A percentile compares a stretch with the other conserved stretches of the same genome.
These are phyloP conservation scores for Vaucheria bursata DNA, from an alignment of 352 stramenopile species.

Conservation along the genomic window DNA sequence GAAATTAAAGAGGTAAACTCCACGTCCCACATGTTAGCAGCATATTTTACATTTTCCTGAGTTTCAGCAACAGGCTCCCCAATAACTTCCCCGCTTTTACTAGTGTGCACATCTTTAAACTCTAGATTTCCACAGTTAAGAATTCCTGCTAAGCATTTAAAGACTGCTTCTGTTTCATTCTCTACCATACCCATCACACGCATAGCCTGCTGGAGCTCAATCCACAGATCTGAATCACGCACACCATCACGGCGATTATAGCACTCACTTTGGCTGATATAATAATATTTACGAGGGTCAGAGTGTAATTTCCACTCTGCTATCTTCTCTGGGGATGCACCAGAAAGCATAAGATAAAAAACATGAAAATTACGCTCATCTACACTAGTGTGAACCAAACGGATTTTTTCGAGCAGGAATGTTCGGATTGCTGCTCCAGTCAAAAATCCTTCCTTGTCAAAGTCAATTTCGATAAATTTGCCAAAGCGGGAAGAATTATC, in stretches of 20 bases:
- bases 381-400: constrained; percentile 50
- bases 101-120: constrained; percentile 28
- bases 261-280: constrained; percentile 48
- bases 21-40: constrained; percentile 28
- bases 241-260: constrained; percentile 37
- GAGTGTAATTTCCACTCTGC: constrained; percentile 13
- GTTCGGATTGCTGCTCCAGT: constrained; percentile 67
- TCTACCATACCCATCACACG: constrained; percentile 68
- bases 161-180: constrained; percentile 47
- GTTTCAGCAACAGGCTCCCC: constrained; percentile 13
- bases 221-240: constrained; percentile 35
- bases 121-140: constrained; percentile 40
- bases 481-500: constrained; percentile 90
- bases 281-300: constrained; percentile 41
- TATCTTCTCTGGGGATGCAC: constrained; percentile 43
- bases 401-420: constrained; percentile 92
- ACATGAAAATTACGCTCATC: constrained; percentile 98
- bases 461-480: constrained; percentile 97
- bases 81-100: constrained; percentile 26
- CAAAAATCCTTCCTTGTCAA: constrained; percentile 54
- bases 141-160: constrained; percentile 12
- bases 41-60: not conserved
- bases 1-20: constrained; percentile 22
- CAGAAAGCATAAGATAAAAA: constrained; percentile 92
- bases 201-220: constrained; percentile 43